Base-by-base conservation (phyloP, 805 yeast species). In the Candida boleticola region DNA sequence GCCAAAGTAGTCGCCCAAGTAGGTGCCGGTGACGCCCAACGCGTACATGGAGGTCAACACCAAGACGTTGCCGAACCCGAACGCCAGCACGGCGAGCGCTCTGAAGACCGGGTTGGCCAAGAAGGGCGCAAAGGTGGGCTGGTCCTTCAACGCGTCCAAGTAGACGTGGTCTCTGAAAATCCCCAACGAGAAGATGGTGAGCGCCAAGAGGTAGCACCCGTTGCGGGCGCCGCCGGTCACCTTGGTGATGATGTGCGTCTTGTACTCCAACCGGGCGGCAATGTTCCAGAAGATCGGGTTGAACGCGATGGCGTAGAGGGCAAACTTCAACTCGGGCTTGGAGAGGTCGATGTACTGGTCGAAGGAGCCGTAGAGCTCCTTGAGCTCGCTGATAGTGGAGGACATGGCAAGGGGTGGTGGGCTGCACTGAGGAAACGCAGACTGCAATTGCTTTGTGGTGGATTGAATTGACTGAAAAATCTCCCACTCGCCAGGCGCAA, bases 211-310 rank as follows among this genome's bases (percentile, higher is more conserved):
- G 60, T 93, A 93, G 63, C 98, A 95, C 2, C 97, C 99, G 14
- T 66, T 63, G 42, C 74, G 78, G 40, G 74, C 75, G 19, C 87
- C 83, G 23, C 86, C 83, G 1, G 85, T 75, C 17, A 86, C 47
- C 54, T 84, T 88, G 17, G 98, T 87, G 41, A 92, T 65, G 40
- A 85, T 54, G 51, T 85, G 85, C 13, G 87, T 80, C 45, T 79
- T 79, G 73, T 88, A 88, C 60, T 93, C 98, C 21, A 78, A 55
- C 53, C 98, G 77, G 4, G 99, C 99, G 18, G 79, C 95, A 44
- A 85, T 75, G 62, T 93, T 93, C 99, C 99, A 93, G 60, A 90
- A 92, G 25, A 86, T 77, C 14, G 99, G 99, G 61, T 93, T 93
- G 77, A 93, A 90, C 13, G 83, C 81, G 52, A 93, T 85, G 23